These are phyloP conservation scores for Colletotrichum sp. DNA, from an alignment of 2,329 filamentous ascomycete species.

Conservation along the genomic window DNA sequence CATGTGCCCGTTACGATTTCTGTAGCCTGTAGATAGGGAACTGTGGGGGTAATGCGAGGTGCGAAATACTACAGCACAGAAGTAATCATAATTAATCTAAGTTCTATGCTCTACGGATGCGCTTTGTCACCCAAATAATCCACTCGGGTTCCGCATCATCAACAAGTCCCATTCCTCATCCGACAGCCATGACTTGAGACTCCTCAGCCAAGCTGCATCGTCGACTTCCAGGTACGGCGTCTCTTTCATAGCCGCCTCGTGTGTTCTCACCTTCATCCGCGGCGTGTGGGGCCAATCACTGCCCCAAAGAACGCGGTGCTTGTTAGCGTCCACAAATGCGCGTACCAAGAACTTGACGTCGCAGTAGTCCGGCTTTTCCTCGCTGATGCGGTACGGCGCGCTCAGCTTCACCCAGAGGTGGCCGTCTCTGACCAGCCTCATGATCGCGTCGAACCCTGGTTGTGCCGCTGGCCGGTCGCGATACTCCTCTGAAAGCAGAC, in stretches of 20 bases:
- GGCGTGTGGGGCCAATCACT: constrained; percentile 45
- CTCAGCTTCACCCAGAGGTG: constrained; percentile 41
- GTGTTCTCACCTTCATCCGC: constrained; percentile 37
- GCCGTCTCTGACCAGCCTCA: constrained; percentile 32
- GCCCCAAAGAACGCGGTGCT: constrained; percentile 36
- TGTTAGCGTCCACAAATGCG: constrained; percentile 35
- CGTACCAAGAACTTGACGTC: constrained; percentile 34
- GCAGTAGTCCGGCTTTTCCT: constrained; percentile 30
- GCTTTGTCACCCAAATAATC: background rate
- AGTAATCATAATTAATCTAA: background rate
- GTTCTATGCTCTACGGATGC: background rate
- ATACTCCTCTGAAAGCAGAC: constrained; percentile 31
- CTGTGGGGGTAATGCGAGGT: background rate
- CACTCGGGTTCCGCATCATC: constrained; percentile 17
- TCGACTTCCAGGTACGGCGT: constrained; percentile 28
- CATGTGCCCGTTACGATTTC: background rate
- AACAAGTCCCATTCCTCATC: constrained; percentile 27
- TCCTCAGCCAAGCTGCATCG: constrained; percentile 27
- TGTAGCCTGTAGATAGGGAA: background rate
- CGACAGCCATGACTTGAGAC: constrained; percentile 25
- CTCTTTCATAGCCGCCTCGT: constrained; percentile 36
- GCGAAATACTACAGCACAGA: background rate
- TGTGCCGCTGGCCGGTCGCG: constrained; percentile 28
- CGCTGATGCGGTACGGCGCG: constrained; percentile 39
- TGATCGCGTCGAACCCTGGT: constrained; percentile 31